Evolutionary conservation across 2,329 filamentous ascomycete species (phyloP).

Genomic region (Trichoderma brevicompactum): DNA sequence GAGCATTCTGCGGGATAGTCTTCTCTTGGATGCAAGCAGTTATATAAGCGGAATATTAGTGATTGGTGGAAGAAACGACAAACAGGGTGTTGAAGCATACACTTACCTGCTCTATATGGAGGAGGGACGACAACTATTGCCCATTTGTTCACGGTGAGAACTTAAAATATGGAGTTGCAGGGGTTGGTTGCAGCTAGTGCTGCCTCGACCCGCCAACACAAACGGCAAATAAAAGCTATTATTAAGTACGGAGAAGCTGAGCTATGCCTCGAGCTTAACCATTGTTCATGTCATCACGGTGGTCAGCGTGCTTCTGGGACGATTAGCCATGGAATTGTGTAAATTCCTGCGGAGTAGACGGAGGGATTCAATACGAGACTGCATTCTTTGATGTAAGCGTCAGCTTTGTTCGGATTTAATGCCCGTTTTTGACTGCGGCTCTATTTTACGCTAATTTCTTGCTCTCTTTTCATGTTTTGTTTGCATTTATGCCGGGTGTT

Average conservation of each 20-base stretch:
- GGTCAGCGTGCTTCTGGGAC: not conserved
- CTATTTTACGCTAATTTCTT: not conserved
- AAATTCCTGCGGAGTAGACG: not conserved
- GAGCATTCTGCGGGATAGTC: not conserved
- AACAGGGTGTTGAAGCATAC: not conserved
- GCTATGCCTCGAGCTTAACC: not conserved
- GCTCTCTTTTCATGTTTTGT: too few species aligned
- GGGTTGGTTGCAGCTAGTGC: not conserved
- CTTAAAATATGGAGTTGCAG: not conserved
- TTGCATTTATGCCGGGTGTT: not conserved
- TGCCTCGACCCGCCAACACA: not conserved
- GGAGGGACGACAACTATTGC: not conserved
- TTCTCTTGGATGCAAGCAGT: not conserved
- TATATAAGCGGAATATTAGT: not conserved
- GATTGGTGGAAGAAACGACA: conserved; percentile 25
- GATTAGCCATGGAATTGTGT: not conserved
- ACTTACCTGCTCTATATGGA: conserved; percentile 17
- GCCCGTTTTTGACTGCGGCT: not conserved
- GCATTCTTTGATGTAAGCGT: not conserved
- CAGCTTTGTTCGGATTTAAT: not conserved
- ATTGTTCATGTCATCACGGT: not conserved
- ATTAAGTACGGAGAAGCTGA: not conserved
- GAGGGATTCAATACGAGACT: not conserved
- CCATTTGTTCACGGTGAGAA: conserved; percentile 1
- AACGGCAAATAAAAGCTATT: not conserved